Percentiles rank a stretch among this genome's conserved stretches.
Evolutionary conservation across 2,329 filamentous ascomycete genomes (phyloP).

Genomic region (Arthrobotrys sphaeroides): DNA sequence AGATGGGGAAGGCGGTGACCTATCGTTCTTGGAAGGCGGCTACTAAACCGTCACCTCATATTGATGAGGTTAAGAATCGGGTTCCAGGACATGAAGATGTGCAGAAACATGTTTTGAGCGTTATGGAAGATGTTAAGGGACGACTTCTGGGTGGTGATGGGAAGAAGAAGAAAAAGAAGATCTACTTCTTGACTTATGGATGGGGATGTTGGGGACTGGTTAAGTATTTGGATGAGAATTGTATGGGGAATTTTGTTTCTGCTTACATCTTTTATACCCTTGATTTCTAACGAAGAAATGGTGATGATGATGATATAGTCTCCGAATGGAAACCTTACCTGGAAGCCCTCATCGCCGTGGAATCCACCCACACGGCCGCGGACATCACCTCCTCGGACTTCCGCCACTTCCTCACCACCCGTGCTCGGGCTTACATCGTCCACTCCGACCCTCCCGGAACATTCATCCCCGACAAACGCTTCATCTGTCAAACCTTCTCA

Average conservation of each 20-base stretch:
- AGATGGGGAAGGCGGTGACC: constrained; percentile 52
- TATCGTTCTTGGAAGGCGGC: constrained; percentile 55
- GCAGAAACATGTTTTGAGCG: constrained; percentile 54
- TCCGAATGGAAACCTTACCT: constrained; percentile 35
- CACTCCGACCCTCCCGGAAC: constrained; percentile 54
- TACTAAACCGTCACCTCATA: constrained; percentile 40
- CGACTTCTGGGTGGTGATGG: constrained; percentile 8
- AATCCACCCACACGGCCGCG: constrained; percentile 28
- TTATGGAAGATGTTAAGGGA: constrained; percentile 54
- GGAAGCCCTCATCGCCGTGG: constrained; percentile 43
- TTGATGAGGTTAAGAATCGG: constrained; percentile 54
- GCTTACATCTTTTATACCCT: background rate
- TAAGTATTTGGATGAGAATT: constrained; percentile 41
- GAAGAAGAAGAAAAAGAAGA: constrained; percentile 21
- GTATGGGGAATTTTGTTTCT: background rate
- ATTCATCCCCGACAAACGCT: constrained; percentile 55
- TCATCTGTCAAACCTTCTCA: constrained; percentile 56
- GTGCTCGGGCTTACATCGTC: constrained; percentile 54
- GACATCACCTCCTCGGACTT: constrained; percentile 29
- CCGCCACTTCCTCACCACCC: constrained; percentile 47
- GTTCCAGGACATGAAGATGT: constrained; percentile 55
- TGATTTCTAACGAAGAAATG: background rate
- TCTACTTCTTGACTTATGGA: constrained; percentile 47
- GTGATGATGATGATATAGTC: constrained; percentile 25
- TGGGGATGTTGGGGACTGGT: constrained; percentile 37